phyloP scores from a whole-genome alignment of 129 eudicot genomes.

The Lactuca saligna region DNA sequence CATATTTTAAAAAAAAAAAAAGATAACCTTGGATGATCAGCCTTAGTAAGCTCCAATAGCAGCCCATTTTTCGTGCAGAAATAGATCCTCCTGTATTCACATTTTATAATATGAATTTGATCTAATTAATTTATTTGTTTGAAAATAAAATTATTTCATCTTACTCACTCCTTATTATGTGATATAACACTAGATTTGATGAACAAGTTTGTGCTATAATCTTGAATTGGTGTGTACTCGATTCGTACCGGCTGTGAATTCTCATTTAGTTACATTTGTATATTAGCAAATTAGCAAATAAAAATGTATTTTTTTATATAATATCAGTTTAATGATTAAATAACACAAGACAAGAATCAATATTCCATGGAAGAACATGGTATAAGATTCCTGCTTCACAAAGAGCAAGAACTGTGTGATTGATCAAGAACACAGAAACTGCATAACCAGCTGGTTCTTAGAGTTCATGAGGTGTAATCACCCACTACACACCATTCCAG shows the following conservation, averaged over 20 bases:
- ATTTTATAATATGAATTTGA: no score
- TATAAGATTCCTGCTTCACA: conserved; percentile 67
- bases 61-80: conserved; percentile 72
- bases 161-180: conserved; percentile 61
- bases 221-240: conserved; percentile 48
- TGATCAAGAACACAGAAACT: conserved; percentile 63
- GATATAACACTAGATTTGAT: conserved; percentile 62
- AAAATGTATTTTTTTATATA: neutral
- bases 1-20: no score
- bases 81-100: conserved; percentile 59
- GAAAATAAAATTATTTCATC: neutral
- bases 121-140: neutral
- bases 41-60: conserved; percentile 55
- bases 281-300: neutral
- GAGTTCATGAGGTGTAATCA: conserved; percentile 88
- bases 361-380: conserved; percentile 40
- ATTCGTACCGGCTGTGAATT: conserved; percentile 73
- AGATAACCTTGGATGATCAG: conserved; percentile 75
- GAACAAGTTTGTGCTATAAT: conserved; percentile 19
- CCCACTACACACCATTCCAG: conserved; percentile 98
- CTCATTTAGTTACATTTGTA: conserved; percentile 67
- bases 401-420: conserved; percentile 81
- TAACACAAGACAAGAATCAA: conserved; percentile 1
- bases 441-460: conserved; percentile 68
- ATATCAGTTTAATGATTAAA: neutral